Evolutionary conservation across 108 stramenopile genomes (phyloP), one percentile per base, ranked within the genome.

Genomic region (Skeletonema tropicum): DNA sequence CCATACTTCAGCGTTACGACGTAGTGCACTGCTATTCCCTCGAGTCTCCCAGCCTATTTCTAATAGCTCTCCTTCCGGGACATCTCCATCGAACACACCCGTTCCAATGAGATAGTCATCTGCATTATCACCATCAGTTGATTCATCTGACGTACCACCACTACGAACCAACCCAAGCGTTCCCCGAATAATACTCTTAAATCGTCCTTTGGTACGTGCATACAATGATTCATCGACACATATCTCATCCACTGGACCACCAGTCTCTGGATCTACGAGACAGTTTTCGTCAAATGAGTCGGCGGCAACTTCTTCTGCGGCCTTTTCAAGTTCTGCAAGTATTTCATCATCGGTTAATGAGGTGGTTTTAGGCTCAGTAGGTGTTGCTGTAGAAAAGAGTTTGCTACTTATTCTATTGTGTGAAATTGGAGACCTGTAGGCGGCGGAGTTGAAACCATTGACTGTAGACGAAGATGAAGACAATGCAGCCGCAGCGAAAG

Each of bases 1-100:
- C 93, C 96, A 94, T 12, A 97, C 87, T 73, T 95, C 96, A 0
- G 89, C 89, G 70, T 94, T 94, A 12, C 96, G 80, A 15, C 87
- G 30, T 31, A 96, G 26, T 14, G 93, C 74, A 31, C 82, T 84
- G 17, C 76, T 64, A 57, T 76, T 82, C 1, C 92, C 95, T 25
- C 92, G 86, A 52, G 85, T 31, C 39, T 85, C 85, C 95, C 95
- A 96, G 23, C 95, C 92, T 17, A 64, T 58, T 74, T 96, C 95
- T 35, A 96, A 73, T 11, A 86, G 60, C 48, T 96, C 95, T 32
- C 95, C 95, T 41, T 88, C 85, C 0, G 67, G 69, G 1, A 83
- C 75, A n/a, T 75, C 87, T 10, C 75, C 73, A 6, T 74, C 69
- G 7, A 48, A 73, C 15, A 21, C 81, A 32, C 69, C 77, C 60